Conservation (phyloP, 2,329 filamentous ascomycete species). For the Venturia asperata region DNA sequence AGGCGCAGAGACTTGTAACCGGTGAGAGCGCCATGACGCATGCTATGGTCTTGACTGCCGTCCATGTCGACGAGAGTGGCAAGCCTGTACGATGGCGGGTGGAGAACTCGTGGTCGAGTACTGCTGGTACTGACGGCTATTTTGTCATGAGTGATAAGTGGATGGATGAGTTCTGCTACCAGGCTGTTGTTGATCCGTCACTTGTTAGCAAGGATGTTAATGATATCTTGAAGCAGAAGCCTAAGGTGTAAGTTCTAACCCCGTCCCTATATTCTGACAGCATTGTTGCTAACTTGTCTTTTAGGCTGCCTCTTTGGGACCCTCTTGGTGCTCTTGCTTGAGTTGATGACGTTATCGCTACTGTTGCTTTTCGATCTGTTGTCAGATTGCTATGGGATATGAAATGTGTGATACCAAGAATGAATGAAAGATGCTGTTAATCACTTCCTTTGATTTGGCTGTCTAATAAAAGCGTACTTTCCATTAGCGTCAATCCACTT, state of each 20-base stretch:
- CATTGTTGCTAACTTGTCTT: not conserved
- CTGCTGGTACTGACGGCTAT: conserved; percentile 68
- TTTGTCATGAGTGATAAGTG: conserved; percentile 78
- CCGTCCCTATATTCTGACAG: too few relatives aligned
- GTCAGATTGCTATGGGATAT: not conserved
- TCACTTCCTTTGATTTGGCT: too few relatives aligned
- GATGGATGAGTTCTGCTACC: conserved; percentile 53
- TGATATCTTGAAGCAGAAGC: conserved; percentile 63
- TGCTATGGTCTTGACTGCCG: conserved; percentile 83
- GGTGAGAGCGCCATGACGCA: conserved; percentile 83
- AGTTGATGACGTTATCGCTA: not conserved
- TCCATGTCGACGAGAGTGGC: conserved; percentile 63
- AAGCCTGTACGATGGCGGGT: conserved; percentile 72
- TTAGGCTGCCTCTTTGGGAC: conserved; percentile 46
- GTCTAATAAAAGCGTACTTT: too few relatives aligned
- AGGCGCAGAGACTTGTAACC: conserved; percentile 65
- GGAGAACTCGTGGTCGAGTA: conserved; percentile 76
- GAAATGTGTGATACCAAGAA: conserved; percentile 1
- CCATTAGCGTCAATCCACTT: too few relatives aligned
- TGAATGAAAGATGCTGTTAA: not conserved
- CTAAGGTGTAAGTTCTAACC: conserved; percentile 44
- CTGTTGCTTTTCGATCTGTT: too few relatives aligned
- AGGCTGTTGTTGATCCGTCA: conserved; percentile 72
- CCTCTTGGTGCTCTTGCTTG: conserved; percentile 36
- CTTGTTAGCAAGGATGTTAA: conserved; percentile 53